Percentiles rank a stretch among this genome's conserved stretches.
phyloP scores from a whole-genome alignment of 768 basidiomycete genomes.

The Pulveroboletus frians region DNA sequence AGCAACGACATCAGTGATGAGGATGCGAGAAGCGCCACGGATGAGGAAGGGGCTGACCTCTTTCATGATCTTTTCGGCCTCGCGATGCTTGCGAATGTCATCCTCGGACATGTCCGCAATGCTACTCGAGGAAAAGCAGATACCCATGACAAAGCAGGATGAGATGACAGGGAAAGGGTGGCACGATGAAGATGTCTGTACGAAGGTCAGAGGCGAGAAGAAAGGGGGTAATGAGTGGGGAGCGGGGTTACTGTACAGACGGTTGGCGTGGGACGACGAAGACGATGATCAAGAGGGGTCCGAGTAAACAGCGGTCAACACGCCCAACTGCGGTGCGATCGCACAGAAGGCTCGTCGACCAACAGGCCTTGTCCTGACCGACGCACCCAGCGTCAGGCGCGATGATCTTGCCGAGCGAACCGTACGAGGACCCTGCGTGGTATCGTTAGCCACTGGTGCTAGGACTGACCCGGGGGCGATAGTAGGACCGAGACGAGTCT shows the following conservation, averaged over 20 bases:
- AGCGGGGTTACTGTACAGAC: conserved; percentile 4
- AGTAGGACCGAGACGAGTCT: neutral
- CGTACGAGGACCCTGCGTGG: no score
- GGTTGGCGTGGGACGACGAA: conserved; percentile 9
- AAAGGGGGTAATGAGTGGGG: neutral
- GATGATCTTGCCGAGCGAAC: conserved; percentile 4
- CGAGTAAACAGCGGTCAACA: conserved; percentile 23
- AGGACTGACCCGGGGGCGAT: no score
- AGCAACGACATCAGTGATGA: neutral
- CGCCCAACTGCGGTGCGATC: conserved; percentile 4
- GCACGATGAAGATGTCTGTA: neutral
- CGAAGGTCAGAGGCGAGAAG: neutral
- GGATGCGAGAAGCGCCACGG: neutral
- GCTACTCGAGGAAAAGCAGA: conserved; percentile 63
- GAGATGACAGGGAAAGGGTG: conserved; percentile 3
- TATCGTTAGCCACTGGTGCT: neutral
- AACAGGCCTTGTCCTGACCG: no score
- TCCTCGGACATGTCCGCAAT: conserved; percentile 61
- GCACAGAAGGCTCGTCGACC: no score
- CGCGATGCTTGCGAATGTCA: conserved; percentile 58
- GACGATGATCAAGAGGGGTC: neutral
- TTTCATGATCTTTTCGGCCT: conserved; percentile 72
- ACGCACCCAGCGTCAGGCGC: neutral
- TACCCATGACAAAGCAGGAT: conserved; percentile 51
- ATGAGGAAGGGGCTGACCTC: conserved; percentile 44